Evolutionary conservation across 1,139 yeast species (phyloP), one percentile per base, ranked within the genome.

Genomic region (Debaryomycetaceae sp.): DNA sequence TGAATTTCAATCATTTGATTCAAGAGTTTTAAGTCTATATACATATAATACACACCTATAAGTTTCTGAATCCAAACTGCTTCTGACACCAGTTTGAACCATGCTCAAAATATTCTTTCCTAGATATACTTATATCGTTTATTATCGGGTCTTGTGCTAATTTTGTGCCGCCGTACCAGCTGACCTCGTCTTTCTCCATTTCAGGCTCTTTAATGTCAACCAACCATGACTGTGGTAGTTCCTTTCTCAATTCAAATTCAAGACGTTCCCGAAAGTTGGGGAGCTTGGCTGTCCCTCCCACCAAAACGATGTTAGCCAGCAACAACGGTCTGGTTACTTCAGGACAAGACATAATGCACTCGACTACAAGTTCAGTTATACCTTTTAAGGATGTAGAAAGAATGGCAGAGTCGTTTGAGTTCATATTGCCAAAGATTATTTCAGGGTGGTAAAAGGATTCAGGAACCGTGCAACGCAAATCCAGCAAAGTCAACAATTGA

Each of bases 401-500:
- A 1, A 71, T 47, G 17, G 66, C 53, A 5, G 59, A 33, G 41
- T 56, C 61, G 33, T 56, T 60, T 2, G 71, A 58, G 0, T 63
- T 53, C 39, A 63, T 60, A 42, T 63, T 62, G 49, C 71, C 77
- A 45, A 72, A 67, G 40, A 71, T 52, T 39, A 87, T 80, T 47
- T 85, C 91, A 0, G 99, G 98, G 49, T 83, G 87, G 62, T 87
- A 91, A 36, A 87, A 69, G 2, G 88, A 70, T 56, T 94, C 99
- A 0, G 98, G 97, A 3, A 87, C 77, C 3, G 87, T 73, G 58
- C 92, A 92, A 40, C 96, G 64, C 58, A 94, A 98, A 56, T 91
- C 97, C 24, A 74, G 74, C 9, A 94, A 69, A 33, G 73, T 67
- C 35, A 92, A 65, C 1, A 83, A 71, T 57, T 89, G 97, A 5